These are phyloP conservation scores for Pezizomycotina sp. DNA, from an alignment of 2,329 filamentous ascomycete species.

Conservation along the genomic window DNA sequence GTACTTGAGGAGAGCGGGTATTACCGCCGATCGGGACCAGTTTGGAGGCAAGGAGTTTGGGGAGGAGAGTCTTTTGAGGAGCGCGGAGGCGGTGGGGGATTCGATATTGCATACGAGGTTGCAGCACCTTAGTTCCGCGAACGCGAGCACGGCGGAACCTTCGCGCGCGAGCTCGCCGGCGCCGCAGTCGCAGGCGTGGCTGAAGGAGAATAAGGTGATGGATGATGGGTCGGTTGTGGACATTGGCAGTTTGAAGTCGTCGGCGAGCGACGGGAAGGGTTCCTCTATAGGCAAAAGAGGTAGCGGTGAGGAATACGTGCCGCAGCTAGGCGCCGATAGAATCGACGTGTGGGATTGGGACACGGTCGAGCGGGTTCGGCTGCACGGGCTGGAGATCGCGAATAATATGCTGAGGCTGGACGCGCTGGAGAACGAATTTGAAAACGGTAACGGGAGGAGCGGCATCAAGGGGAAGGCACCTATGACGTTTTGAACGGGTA, in stretches of 20 bases:
- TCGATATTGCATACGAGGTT: not conserved
- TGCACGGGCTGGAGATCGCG: constrained; percentile 28
- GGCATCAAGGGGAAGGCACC: no score
- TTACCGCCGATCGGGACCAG: constrained; percentile 59
- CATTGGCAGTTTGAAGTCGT: no score
- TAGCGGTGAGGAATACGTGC: constrained; percentile 11
- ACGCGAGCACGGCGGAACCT: not conserved
- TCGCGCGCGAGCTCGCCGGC: not conserved
- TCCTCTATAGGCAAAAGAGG: constrained; percentile 8
- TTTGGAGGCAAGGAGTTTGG: constrained; percentile 32
- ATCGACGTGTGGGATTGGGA: constrained; percentile 22
- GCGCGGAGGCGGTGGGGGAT: not conserved
- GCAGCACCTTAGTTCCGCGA: not conserved
- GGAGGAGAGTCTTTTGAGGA: not conserved
- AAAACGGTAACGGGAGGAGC: constrained; percentile 21
- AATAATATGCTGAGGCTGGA: constrained; percentile 23
- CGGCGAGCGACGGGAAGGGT: no score
- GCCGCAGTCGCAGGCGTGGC: not conserved
- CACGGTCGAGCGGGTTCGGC: constrained; percentile 28
- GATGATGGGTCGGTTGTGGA: constrained; percentile 1
- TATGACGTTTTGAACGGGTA: no score
- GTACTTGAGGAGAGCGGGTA: constrained; percentile 52
- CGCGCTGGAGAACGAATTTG: constrained; percentile 21
- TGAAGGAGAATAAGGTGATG: not conserved
- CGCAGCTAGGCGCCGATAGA: constrained; percentile 15